Base-by-base conservation (phyloP, 371 early-diverging fungal species). In the Gilbertella persicaria region DNA sequence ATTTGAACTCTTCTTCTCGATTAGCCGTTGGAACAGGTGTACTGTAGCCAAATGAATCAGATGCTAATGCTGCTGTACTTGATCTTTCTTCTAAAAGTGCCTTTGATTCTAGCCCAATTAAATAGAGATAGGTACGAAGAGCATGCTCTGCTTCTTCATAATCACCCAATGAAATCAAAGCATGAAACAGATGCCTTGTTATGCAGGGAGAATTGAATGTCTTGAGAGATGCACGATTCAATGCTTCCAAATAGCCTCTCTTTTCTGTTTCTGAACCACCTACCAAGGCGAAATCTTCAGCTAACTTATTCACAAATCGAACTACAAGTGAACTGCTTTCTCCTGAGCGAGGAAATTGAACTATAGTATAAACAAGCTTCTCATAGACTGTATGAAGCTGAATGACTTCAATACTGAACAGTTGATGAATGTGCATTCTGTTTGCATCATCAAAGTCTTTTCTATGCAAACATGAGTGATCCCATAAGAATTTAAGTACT, bases 131-230 rank as follows among this genome's bases (percentile, higher is more conserved):
- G 0, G 87, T 64, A 25, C 68, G 66, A 1, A 89, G 55, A 5
- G 87, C 87, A 64, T 84, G 61, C 9, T 80, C 78, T 0, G 89
- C 90, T 60, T 91, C 89, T 45, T 85, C 80, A 67, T 79, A 88
- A 50, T 90, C 88, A 14, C 90, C 90, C 33, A 83, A 50, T 5
- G 58, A 69, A 6, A 80, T 55, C 17, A 87, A 64, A 0, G 76
- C 71, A 42, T 71, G 73, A 58, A 85, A 78, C 16, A 88, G 60
- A 52, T 83, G 85, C 0, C 89, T 83, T 30, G 80, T 52, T 21
- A 90, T 68, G 4, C 80, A 72, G 10, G 90, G 88, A 8, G 89
- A 88, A 46, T 90, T 86, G 72, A 85, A 89, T 0, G 89, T 86
- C 44, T 75, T 75, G 50, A 75, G 66, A 0, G 83, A 65, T 4